These are phyloP conservation scores for Peterozyma xylosa DNA, from an alignment of 805 yeast genomes.

Conservation along the genomic window DNA sequence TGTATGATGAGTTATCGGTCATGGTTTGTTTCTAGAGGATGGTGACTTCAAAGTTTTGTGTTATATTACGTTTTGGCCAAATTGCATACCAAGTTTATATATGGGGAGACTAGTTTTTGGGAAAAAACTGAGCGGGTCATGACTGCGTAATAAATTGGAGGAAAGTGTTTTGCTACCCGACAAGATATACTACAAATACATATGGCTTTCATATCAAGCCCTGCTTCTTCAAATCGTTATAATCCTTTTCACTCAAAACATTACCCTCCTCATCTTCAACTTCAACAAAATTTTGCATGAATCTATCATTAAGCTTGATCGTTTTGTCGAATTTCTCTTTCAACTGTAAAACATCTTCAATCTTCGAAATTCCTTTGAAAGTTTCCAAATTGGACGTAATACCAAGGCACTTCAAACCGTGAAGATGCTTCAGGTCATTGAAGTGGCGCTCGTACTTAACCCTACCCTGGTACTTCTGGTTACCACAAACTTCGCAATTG, in stretches of 20 bases:
- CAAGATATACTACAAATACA: no score
- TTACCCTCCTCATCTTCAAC: constrained; percentile 93
- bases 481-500: constrained; percentile 84
- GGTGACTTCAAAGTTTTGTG: no score
- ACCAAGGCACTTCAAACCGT: constrained; percentile 73
- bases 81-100: no score
- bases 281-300: constrained; percentile 55
- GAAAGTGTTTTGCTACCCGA: no score
- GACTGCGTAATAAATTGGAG: no score
- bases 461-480: constrained; percentile 65
- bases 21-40: no score
- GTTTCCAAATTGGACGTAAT: constrained; percentile 39
- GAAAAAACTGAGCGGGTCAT: no score
- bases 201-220: constrained; percentile 51
- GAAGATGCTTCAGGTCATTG: constrained; percentile 55
- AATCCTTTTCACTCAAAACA: constrained; percentile 79
- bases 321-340: constrained; percentile 39
- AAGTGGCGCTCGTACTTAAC: constrained; percentile 70
- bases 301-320: constrained; percentile 27
- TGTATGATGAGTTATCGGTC: no score
- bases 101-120: no score
- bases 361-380: constrained; percentile 58
- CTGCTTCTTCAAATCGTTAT: constrained; percentile 79
- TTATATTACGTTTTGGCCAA: no score
- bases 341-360: constrained; percentile 60